phyloP scores from a whole-genome alignment of 495 filamentous ascomycete species.

The Talaromyces proteolyticus region DNA sequence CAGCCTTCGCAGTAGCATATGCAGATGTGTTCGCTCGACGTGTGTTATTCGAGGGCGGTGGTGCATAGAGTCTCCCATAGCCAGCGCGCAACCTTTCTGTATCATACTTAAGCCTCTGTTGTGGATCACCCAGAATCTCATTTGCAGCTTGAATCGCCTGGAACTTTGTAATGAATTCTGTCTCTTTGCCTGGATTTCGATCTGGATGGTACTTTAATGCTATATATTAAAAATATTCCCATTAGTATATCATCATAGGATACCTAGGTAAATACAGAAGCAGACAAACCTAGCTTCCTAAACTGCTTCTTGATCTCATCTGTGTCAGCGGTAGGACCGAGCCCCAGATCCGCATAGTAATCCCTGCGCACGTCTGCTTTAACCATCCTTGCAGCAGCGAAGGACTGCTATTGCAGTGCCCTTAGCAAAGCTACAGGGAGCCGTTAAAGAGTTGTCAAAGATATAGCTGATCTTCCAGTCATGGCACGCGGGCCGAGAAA shows the following conservation, averaged over 20 bases:
- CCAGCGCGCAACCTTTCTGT: constrained; percentile 52
- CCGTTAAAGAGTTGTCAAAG: not conserved
- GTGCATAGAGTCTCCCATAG: constrained; percentile 33
- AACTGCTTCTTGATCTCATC: constrained; percentile 83
- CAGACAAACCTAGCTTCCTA: constrained; percentile 64
- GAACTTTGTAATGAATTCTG: constrained; percentile 73
- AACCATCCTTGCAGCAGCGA: constrained; percentile 52
- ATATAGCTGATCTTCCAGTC: not conserved
- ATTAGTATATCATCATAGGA: not conserved
- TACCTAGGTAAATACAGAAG: not conserved
- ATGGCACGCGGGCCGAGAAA: not conserved
- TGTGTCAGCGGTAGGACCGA: constrained; percentile 54
- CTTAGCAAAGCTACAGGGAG: not conserved
- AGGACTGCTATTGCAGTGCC: not conserved
- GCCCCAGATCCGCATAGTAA: constrained; percentile 82
- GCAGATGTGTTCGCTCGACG: constrained; percentile 21
- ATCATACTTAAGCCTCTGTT: constrained; percentile 69
- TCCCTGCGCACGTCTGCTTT: constrained; percentile 67
- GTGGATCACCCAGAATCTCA: constrained; percentile 70
- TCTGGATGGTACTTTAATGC: constrained; percentile 86
- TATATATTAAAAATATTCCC: constrained; percentile 20
- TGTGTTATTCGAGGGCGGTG: constrained; percentile 21
- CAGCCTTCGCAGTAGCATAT: constrained; percentile 19
- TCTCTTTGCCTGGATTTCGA: constrained; percentile 76
- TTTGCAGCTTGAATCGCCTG: constrained; percentile 80